These are phyloP conservation scores for Arabidopsis arenosa DNA, from an alignment of 345 rosid species.

Conservation along the genomic window DNA sequence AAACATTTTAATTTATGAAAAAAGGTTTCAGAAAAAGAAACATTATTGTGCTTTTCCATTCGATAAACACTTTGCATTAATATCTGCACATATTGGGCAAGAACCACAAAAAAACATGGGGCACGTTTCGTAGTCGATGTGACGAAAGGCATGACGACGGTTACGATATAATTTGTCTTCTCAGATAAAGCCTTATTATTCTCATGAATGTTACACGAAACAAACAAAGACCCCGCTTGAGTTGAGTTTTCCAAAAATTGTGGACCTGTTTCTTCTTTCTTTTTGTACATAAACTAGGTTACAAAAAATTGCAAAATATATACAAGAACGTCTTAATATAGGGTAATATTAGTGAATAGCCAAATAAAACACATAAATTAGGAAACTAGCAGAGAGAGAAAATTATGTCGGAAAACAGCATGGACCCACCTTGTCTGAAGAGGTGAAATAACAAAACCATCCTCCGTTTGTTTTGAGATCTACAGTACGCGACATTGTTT, in stretches of 20 bases:
- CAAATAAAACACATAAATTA: no score
- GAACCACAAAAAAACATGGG: not conserved
- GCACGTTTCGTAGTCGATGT: constrained; percentile 16
- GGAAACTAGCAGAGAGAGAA: no score
- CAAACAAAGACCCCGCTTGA: not conserved
- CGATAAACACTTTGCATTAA: not conserved
- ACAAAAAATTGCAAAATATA: not conserved
- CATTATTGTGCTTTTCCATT: no score
- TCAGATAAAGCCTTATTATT: not conserved
- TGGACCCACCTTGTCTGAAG: no score
- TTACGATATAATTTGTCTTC: not conserved
- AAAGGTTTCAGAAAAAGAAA: no score
- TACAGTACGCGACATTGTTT: no score
- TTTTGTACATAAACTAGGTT: no score
- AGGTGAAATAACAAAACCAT: no score
- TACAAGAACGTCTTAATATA: not conserved
- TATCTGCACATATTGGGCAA: not conserved
- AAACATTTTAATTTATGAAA: no score
- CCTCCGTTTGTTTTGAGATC: no score
- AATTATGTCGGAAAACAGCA: no score
- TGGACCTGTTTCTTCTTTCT: not conserved
- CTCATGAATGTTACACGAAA: not conserved
- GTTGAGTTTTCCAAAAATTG: not conserved
- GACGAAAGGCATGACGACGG: constrained; percentile 43
- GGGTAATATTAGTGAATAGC: no score